Conservation (phyloP, 345 rosid species). For the Salix arbutifolia region DNA sequence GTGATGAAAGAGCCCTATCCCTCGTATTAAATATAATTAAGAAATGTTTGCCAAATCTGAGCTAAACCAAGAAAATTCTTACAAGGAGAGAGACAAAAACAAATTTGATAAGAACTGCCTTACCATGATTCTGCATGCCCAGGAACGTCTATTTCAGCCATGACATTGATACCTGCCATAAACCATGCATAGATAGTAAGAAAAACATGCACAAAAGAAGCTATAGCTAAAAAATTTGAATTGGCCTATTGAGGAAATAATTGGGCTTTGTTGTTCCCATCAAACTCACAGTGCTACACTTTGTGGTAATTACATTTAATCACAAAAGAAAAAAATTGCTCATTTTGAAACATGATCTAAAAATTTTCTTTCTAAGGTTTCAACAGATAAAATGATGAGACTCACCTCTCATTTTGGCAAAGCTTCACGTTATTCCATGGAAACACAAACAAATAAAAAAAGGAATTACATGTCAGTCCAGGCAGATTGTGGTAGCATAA, state of each 20-base stretch:
- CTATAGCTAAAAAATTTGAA: neutral
- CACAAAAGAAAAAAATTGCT: neutral
- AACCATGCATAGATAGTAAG: neutral
- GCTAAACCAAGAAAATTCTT: neutral
- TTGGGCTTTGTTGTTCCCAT: neutral
- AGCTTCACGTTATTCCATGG: slow-evolving; percentile 45
- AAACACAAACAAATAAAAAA: slow-evolving; percentile 26
- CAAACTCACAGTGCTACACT: neutral
- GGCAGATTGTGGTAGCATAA: neutral
- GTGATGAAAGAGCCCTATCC: neutral
- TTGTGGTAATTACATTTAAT: neutral
- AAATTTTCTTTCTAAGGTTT: neutral
- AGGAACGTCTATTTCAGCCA: slow-evolving; percentile 96
- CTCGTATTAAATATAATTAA: neutral
- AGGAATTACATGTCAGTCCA: slow-evolving; percentile 25
- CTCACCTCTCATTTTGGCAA: slow-evolving; percentile 90
- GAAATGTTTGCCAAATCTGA: neutral
- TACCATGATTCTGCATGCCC: slow-evolving; percentile 99
- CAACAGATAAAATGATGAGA: slow-evolving; percentile 15
- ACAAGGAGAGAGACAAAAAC: neutral
- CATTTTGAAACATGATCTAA: neutral
- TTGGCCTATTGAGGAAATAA: neutral
- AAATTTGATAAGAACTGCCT: slow-evolving; percentile 3
- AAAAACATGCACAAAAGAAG: neutral
- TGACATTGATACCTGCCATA: slow-evolving; percentile 75